A percentile compares a stretch with the other conserved stretches of the same genome.
phyloP scores from a whole-genome alignment of 164 flowering plant genomes.

The Amborella trichopoda region DNA sequence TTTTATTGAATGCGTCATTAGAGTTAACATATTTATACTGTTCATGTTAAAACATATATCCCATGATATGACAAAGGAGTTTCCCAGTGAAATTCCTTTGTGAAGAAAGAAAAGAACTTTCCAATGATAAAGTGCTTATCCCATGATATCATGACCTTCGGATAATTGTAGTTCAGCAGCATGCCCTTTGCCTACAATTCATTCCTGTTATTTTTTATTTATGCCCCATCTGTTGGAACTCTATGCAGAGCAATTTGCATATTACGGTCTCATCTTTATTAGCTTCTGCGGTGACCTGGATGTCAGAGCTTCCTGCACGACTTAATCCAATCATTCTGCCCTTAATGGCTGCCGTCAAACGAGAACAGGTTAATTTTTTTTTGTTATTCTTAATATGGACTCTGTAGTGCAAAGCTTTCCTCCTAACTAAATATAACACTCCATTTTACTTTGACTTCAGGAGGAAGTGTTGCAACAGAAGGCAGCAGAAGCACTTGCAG shows the following conservation, averaged over 20 bases:
- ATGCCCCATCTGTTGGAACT: constrained; percentile 7
- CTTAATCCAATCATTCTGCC: constrained; percentile 92
- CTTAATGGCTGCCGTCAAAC: constrained; percentile 88
- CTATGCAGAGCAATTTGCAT: constrained; percentile 82
- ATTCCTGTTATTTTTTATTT: background rate
- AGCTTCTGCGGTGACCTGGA: constrained; percentile 95
- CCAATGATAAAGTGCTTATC: too few species aligned
- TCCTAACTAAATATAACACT: background rate
- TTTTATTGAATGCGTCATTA: too few species aligned
- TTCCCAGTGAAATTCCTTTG: too few species aligned
- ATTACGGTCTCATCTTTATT: constrained; percentile 71
- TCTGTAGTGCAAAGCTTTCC: background rate
- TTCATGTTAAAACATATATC: too few species aligned
- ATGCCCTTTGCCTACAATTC: too few species aligned
- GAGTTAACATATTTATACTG: too few species aligned
- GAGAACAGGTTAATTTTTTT: constrained; percentile 63
- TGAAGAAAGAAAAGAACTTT: too few species aligned
- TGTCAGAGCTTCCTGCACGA: constrained; percentile 75
- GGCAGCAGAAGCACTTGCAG: constrained; percentile 94
- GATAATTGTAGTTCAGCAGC: too few species aligned
- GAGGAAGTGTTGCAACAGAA: constrained; percentile 86
- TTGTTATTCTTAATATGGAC: background rate
- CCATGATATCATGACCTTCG: too few species aligned
- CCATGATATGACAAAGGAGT: too few species aligned
- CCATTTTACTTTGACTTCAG: constrained; percentile 15